These are phyloP conservation scores for Gossypium gossypioides DNA, from an alignment of 441 rosid genomes.

Conservation along the genomic window DNA sequence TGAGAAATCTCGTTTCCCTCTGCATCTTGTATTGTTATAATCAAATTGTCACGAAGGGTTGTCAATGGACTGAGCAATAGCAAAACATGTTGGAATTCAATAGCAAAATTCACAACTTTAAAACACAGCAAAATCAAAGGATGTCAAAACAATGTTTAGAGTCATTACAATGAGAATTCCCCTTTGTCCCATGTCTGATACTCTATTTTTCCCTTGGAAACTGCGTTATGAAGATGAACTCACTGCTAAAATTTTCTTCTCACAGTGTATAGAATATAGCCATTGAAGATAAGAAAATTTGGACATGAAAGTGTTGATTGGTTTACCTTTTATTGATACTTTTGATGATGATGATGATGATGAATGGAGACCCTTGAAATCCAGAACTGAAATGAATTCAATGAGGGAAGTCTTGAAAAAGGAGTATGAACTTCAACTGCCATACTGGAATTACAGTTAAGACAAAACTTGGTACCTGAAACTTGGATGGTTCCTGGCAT, in stretches of 20 bases:
- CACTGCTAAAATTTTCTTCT: neutral
- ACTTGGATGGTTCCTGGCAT: slow-evolving; percentile 95
- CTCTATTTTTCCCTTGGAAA: slow-evolving; percentile 70
- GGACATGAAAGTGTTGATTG: slow-evolving; percentile 2
- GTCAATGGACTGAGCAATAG: slow-evolving; percentile 59
- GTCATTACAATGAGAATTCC: slow-evolving; percentile 71
- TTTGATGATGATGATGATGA: slow-evolving; percentile 28
- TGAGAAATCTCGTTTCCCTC: slow-evolving; percentile 50
- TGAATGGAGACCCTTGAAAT: slow-evolving; percentile 41
- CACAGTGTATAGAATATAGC: neutral
- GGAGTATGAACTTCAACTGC: neutral
- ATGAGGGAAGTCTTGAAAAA: slow-evolving; percentile 3
- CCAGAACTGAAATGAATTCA: slow-evolving; percentile 44
- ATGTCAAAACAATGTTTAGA: neutral
- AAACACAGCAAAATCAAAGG: neutral
- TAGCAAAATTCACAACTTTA: slow-evolving; percentile 15
- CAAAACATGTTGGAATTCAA: slow-evolving; percentile 5
- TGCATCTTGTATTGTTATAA: slow-evolving; percentile 46
- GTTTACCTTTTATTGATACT: slow-evolving; percentile 52
- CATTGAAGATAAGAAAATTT: neutral
- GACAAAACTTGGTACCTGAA: slow-evolving; percentile 44
- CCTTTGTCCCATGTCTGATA: slow-evolving; percentile 47
- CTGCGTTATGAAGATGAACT: slow-evolving; percentile 33
- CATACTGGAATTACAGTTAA: slow-evolving; percentile 16
- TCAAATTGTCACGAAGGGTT: slow-evolving; percentile 58